Evolutionary conservation across 169 alveolate genomes (phyloP).

Genomic region (Theileria annulata): DNA sequence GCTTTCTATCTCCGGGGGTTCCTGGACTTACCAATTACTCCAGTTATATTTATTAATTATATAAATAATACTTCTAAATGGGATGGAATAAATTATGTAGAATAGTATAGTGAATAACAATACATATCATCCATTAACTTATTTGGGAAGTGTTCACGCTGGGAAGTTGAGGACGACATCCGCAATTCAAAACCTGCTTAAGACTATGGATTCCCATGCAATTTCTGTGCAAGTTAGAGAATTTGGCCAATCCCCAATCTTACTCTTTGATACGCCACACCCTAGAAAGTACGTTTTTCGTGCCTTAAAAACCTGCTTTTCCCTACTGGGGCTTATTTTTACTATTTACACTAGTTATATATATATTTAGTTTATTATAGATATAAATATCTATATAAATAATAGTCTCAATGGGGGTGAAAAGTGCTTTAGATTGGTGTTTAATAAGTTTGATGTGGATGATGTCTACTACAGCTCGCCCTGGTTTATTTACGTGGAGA

Average conservation of each 20-base stretch:
- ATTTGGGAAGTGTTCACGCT: conserved; percentile 70
- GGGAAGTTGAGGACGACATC: conserved; percentile 60
- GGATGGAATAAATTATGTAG: neutral
- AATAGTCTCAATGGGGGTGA: too few relatives aligned
- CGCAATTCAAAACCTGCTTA: conserved; percentile 64
- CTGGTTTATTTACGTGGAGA: conserved; percentile 61
- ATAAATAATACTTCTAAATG: neutral
- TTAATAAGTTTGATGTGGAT: conserved; percentile 18
- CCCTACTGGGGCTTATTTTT: too few relatives aligned
- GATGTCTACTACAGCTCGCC: conserved; percentile 53
- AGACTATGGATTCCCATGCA: conserved; percentile 79
- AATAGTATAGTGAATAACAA: conserved; percentile 72
- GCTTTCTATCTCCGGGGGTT: too few relatives aligned
- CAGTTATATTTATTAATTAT: neutral
- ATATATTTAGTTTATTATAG: too few relatives aligned
- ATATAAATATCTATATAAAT: too few relatives aligned
- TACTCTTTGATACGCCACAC: conserved; percentile 83
- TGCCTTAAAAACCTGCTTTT: too few relatives aligned
- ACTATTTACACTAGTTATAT: too few relatives aligned
- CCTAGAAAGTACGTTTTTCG: conserved; percentile 64
- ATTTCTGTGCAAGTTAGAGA: conserved; percentile 82
- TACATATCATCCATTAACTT: conserved; percentile 88
- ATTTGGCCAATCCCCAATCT: conserved; percentile 89
- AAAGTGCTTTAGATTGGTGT: neutral
- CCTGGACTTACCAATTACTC: too few relatives aligned